A percentile compares a stretch with the other conserved stretches of the same genome.
Conservation (phyloP, 176 grass and related monocot species). For the Oryza glumipatula region DNA sequence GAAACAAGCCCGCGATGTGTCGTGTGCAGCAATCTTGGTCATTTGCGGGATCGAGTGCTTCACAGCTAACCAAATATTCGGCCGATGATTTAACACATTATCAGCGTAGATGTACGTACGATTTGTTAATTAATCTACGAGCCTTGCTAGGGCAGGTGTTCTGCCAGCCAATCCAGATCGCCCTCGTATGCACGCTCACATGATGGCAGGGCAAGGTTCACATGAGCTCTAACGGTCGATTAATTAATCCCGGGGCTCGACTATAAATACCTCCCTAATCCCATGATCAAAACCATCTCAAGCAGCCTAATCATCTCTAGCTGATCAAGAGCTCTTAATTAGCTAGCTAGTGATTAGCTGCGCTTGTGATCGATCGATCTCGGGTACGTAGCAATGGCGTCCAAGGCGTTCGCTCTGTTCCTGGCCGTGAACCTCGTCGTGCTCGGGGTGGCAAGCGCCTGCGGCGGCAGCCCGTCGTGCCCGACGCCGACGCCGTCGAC, state of each 20-base stretch:
- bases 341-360: neutral
- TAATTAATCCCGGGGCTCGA: neutral
- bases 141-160: neutral
- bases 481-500: conserved; percentile 4
- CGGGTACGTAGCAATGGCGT: conserved; percentile 22
- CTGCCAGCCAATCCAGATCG: neutral
- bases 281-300: conserved; percentile 9
- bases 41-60: neutral
- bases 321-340: neutral
- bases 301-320: conserved; percentile 12
- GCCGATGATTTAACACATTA: neutral
- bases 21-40: conserved; percentile 21
- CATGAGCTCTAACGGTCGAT: conserved; percentile 13
- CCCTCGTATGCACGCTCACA: neutral
- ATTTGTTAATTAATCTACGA: neutral
- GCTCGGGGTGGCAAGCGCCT: conserved; percentile 30
- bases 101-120: neutral
- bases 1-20: neutral
- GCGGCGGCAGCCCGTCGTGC: conserved; percentile 22
- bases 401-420: conserved; percentile 43
- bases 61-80: neutral
- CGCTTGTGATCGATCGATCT: neutral
- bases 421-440: conserved; percentile 41
- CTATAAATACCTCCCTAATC: conserved; percentile 31
- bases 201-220: conserved; percentile 3